Base-by-base conservation (phyloP, 23 red algal species). In the Cyanidioschyzon merolae region DNA sequence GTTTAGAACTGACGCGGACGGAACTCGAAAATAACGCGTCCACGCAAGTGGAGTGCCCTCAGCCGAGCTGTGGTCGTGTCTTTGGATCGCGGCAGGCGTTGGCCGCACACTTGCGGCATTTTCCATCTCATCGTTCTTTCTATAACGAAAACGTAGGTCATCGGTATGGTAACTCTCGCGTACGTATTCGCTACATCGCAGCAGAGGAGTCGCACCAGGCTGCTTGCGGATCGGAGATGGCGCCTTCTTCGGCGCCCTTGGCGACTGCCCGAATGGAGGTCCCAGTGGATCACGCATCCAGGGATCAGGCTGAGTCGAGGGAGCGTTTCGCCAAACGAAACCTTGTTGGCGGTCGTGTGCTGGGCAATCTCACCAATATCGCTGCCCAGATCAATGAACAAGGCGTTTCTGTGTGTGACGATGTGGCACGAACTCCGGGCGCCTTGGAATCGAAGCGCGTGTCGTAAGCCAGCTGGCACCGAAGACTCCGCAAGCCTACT, bases 121-220 rank as follows among this genome's bases (percentile, higher is more conserved):
- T 71, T 71, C n/a, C 21, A 15, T 25, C 63, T 25, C 63, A 71
- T 71, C 63, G 63, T 3, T 3, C 12, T 3, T 71, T 71, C 32
- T 71, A 71, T 27, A 71, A 71, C 63, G 63, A 71, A 27, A 71
- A 71, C 63, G 63, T 71, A 7, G 63, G 63, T 32, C 63, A 71
- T 71, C 63, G 63, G 3, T 71, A 71, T 27, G 63, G 63, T 7
- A 71, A 71, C 63, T 71, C 63, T 12, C 63, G 63, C 3, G 63
- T 71, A 3, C 63, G 63, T 27, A 71, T 71, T 71, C 63, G 63
- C 32, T 71, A 35, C 30, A 35, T 71, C 2, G 12, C 21, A 27
- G 32, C 63, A 32, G 21, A 21, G 12, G 45, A 54, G 45, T 7
- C 21, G 12, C 45, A 54, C 12, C 45, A 54, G 45, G 45, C 45